Percentiles rank a stretch among this genome's conserved stretches.
These are phyloP conservation scores for Pythium scleroteichum DNA, from an alignment of 352 stramenopile species.

Conservation along the genomic window DNA sequence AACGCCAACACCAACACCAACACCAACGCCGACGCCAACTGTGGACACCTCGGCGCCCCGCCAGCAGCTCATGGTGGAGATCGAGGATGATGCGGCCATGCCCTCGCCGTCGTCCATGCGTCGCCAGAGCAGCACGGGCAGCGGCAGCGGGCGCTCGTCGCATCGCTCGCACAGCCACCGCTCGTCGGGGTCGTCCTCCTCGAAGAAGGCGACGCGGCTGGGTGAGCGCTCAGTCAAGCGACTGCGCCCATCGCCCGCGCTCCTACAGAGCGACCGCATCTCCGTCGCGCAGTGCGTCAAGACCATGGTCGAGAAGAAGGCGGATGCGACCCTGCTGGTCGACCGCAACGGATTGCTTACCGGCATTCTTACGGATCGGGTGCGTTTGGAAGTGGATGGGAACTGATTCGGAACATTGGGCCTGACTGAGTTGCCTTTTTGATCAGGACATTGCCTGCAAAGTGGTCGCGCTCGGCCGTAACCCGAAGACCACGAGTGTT, in stretches of 20 bases:
- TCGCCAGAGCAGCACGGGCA: slow-evolving; percentile 28
- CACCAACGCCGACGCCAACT: slow-evolving; percentile 9
- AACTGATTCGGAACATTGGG: not conserved
- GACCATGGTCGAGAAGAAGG: slow-evolving; percentile 88
- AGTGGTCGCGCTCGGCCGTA: slow-evolving; percentile 89
- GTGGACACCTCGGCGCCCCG: not conserved
- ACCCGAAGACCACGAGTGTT: slow-evolving; percentile 75
- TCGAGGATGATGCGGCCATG: slow-evolving; percentile 6
- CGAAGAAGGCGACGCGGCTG: slow-evolving; percentile 18
- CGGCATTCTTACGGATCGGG: slow-evolving; percentile 95
- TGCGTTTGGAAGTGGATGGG: slow-evolving; percentile 23
- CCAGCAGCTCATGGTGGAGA: slow-evolving; percentile 21
- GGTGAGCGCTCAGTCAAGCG: slow-evolving; percentile 45
- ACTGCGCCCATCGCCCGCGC: slow-evolving; percentile 60
- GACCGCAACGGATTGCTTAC: slow-evolving; percentile 86
- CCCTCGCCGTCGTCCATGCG: not conserved
- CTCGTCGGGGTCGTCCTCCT: slow-evolving; percentile 19
- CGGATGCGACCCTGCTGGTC: slow-evolving; percentile 92
- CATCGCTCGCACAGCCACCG: slow-evolving; percentile 19
- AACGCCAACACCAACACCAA: slow-evolving; percentile 7
- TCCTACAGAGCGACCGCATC: slow-evolving; percentile 73
- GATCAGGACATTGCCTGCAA: slow-evolving; percentile 93
- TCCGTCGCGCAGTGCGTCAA: slow-evolving; percentile 76
- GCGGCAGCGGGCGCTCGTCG: slow-evolving; percentile 3
- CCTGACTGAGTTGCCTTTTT: slow-evolving; percentile 1